These are phyloP conservation scores for Elsinoe batatas DNA, from an alignment of 2,329 filamentous ascomycete genomes.

Conservation along the genomic window DNA sequence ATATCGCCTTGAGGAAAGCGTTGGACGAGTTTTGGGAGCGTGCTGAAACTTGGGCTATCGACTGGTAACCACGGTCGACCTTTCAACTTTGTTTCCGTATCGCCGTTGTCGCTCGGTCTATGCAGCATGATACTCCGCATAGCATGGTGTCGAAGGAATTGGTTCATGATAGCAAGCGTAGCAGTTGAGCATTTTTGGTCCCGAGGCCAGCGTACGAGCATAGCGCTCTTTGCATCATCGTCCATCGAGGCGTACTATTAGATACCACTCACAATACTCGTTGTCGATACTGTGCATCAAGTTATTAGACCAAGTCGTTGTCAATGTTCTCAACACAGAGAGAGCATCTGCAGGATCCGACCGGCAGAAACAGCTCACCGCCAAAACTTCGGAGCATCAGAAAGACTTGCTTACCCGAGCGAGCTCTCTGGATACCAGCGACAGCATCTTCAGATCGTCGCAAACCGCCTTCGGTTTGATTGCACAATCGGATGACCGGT, in stretches of 20 bases:
- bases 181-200: background rate
- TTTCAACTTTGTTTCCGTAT: too few species aligned
- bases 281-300: too few species aligned
- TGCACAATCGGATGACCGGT: too few species aligned
- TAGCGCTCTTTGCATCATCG: too few species aligned
- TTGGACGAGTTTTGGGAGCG: conserved; percentile 75
- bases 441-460: background rate
- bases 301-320: too few species aligned
- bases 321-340: background rate
- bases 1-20: conserved; percentile 69
- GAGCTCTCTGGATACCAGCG: background rate
- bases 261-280: too few species aligned
- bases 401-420: conserved; percentile 1
- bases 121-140: background rate
- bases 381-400: background rate
- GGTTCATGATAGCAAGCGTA: background rate
- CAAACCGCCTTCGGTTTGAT: too few species aligned
- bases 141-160: background rate
- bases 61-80: conserved; percentile 50
- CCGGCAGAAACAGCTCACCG: conserved; percentile 4
- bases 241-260: background rate
- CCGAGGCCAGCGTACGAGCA: background rate
- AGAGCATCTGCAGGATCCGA: background rate
- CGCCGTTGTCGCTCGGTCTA: too few species aligned
- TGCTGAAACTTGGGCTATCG: conserved; percentile 78